phyloP scores from a whole-genome alignment of 1,139 yeast genomes.

The Sugiyamaella japonica region DNA sequence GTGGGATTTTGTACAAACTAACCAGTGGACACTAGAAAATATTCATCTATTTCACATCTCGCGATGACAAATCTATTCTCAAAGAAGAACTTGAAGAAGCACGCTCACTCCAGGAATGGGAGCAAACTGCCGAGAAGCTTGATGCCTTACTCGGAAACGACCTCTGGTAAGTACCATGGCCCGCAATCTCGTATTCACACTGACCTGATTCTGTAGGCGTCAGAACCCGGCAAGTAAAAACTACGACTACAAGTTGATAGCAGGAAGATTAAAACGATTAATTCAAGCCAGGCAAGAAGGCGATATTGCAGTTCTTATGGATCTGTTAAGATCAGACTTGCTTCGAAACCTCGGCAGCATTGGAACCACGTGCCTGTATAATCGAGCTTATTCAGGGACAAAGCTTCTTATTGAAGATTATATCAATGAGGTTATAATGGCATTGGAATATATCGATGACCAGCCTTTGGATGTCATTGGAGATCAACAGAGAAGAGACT shows the following conservation, averaged over 20 bases:
- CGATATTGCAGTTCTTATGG: conserved; percentile 62
- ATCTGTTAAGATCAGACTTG: conserved; percentile 77
- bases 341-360: conserved; percentile 91
- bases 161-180: conserved; percentile 32
- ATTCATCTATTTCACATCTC: conserved; percentile 24
- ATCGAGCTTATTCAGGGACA: conserved; percentile 83
- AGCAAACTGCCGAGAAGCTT: conserved; percentile 37
- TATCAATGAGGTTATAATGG: conserved; percentile 68
- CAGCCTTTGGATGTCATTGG: conserved; percentile 24
- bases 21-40: conserved; percentile 21
- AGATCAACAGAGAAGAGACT: conserved; percentile 66
- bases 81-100: conserved; percentile 32
- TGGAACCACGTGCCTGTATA: conserved; percentile 73
- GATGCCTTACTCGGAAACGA: conserved; percentile 42
- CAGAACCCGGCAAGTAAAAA: conserved; percentile 79
- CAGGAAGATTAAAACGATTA: conserved; percentile 66
- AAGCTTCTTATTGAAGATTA: conserved; percentile 86
- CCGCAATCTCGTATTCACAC: background rate
- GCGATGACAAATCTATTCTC: conserved; percentile 28
- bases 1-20: background rate
- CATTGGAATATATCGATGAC: conserved; percentile 55
- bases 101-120: conserved; percentile 39
- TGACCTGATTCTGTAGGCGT: conserved; percentile 52
- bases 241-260: conserved; percentile 80
- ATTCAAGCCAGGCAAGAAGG: conserved; percentile 60